Base-by-base conservation (phyloP, 306 rosid genomes). In the Corylus avellana region DNA sequence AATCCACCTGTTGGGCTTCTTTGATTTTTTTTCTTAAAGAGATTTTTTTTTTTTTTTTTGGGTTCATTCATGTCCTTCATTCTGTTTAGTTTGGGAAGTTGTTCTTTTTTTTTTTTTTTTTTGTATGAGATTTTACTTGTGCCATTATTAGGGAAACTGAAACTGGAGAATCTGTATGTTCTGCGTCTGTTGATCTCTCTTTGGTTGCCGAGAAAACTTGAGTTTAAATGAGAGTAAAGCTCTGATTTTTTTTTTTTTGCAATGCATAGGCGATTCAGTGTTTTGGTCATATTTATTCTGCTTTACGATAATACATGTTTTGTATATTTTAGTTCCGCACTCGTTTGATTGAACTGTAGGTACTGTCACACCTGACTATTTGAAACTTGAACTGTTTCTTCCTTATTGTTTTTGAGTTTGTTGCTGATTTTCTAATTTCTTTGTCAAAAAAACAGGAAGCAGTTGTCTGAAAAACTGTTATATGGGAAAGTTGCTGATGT, bases 371-470 rank as follows among this genome's bases (percentile, higher is more conserved):
- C 35, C 35, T 32, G 25, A 9, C 51, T 48, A 39, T 14, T 22
- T 12, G 7, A 7, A 27, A 25, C 13, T 42, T 12, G 37, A 4
- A 20, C 7, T 16, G 22, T 57, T 57, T 47, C 18, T 25, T 32
- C 2, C 25, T 14, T 55, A 5, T 12, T 55, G 63, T 18, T 72
- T 51, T 44, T 3, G 13, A 20, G 57, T 42, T 63, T 51, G 11
- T 37, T 53, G 12, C 64, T 53, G 78, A 37, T 42, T 84, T 51
- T 70, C 22, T 12, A 10, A 4, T 75, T 74, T 67, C 18, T 4
- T 69, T 66, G 62, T 66, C 73, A 14, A 12, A 47, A 47, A 77
- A 83, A 18, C 74, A 91, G 97, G 80, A 73, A 81, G 59, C 85
- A 55, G 67, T 32, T 88, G 58, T 82, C 82, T 57, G 90, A 81